These are phyloP conservation scores for Penicillium roqueforti DNA, from an alignment of 495 filamentous ascomycete genomes.

Conservation along the genomic window DNA sequence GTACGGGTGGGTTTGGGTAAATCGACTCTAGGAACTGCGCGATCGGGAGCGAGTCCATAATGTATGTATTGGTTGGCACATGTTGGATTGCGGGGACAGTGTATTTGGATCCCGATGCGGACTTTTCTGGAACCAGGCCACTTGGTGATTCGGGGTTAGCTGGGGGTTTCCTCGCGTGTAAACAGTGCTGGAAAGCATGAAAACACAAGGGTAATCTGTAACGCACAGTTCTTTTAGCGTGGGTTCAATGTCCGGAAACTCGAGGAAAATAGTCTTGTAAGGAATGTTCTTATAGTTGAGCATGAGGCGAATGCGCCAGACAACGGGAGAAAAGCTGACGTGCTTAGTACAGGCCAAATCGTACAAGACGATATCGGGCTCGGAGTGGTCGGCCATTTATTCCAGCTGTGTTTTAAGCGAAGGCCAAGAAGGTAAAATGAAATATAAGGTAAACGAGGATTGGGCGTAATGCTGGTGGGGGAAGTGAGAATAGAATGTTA, in stretches of 20 bases:
- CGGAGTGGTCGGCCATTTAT: conserved; percentile 26
- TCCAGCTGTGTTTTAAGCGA: neutral
- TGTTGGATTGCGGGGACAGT: conserved; percentile 20
- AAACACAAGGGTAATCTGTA: no score
- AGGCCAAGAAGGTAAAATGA: neutral
- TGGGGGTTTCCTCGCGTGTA: no score
- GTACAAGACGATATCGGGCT: conserved; percentile 38
- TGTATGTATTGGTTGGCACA: conserved; percentile 34
- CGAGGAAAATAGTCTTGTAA: conserved; percentile 38
- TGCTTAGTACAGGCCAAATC: conserved; percentile 33
- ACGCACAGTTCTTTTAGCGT: conserved; percentile 41
- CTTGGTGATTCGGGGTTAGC: conserved; percentile 6
- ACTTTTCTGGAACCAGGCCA: conserved; percentile 22
- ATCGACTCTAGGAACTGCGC: conserved; percentile 38
- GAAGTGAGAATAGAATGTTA: neutral
- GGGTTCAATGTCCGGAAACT: conserved; percentile 43
- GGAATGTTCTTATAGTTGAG: conserved; percentile 41
- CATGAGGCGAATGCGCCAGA: conserved; percentile 43
- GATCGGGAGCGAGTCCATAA: conserved; percentile 40
- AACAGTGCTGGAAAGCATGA: no score
- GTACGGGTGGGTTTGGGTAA: conserved; percentile 31
- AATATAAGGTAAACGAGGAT: neutral
- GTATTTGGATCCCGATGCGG: conserved; percentile 30
- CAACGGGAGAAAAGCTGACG: conserved; percentile 38
- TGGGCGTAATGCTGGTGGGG: neutral